A percentile compares a stretch with the other conserved stretches of the same genome.
Conservation (phyloP, 768 basidiomycete species). For the Naganishia vaughanmartiniae region DNA sequence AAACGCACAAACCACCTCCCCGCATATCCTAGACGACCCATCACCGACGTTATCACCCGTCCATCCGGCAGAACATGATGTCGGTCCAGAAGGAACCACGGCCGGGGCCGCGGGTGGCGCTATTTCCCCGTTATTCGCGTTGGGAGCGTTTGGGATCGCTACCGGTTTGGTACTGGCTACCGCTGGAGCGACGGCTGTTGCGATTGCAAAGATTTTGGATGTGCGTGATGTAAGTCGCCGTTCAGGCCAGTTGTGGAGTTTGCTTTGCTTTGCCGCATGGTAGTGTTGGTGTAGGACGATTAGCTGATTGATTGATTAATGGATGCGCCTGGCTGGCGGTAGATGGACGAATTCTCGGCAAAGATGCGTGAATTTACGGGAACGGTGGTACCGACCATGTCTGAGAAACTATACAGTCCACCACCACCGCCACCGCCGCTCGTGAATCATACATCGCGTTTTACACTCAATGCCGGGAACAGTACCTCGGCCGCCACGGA, state of each 20-base stretch:
- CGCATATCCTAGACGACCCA: slow-evolving; percentile 11
- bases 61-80: background rate
- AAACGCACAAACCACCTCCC: background rate
- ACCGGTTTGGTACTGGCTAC: slow-evolving; percentile 1
- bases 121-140: slow-evolving; percentile 21
- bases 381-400: background rate
- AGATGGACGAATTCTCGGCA: slow-evolving; percentile 22
- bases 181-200: background rate
- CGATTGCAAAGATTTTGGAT: slow-evolving; percentile 1
- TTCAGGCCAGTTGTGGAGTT: background rate
- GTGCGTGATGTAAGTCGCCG: slow-evolving; percentile 16
- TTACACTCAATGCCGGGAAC: too few relatives aligned
- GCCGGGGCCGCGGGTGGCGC: too few relatives aligned
- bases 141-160: slow-evolving; percentile 22
- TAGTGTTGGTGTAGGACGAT: too few relatives aligned
- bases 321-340: background rate
- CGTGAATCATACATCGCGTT: background rate
- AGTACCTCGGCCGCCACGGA: background rate
- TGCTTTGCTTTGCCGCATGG: too few relatives aligned
- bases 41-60: background rate
- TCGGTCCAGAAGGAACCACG: background rate
- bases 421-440: background rate
- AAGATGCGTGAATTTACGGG: slow-evolving; percentile 12
- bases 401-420: background rate
- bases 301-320: too few relatives aligned